A percentile compares a stretch with the other conserved stretches of the same genome.
These are phyloP conservation scores for Plasmodium coatneyi DNA, from an alignment of 169 alveolate species.

Conservation along the genomic window DNA sequence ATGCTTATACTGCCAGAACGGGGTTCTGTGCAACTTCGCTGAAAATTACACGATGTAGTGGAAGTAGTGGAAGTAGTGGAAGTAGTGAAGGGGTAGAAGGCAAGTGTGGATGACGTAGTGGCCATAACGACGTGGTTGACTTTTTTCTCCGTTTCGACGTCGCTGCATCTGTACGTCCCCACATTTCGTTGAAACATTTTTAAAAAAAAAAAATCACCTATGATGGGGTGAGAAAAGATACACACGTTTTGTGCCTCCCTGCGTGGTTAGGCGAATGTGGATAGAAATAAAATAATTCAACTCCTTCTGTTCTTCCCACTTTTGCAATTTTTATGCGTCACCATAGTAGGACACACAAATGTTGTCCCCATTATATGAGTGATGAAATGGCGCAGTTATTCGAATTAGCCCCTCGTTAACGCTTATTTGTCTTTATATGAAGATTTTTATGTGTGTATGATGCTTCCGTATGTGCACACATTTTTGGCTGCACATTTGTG, in stretches of 20 bases:
- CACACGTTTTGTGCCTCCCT: background rate
- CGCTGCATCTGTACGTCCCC: background rate
- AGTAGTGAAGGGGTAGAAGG: background rate
- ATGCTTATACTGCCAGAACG: conserved; percentile 54
- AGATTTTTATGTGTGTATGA: background rate
- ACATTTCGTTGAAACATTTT: background rate
- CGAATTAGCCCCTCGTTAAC: background rate
- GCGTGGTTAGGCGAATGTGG: background rate
- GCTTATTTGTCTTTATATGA: background rate
- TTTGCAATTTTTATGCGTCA: background rate
- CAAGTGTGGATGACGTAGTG: background rate
- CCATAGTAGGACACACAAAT: background rate
- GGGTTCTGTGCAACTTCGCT: conserved; percentile 51
- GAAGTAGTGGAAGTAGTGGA: background rate
- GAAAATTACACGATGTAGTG: conserved; percentile 40
- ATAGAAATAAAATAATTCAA: background rate
- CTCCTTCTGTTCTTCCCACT: background rate
- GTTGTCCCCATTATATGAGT: background rate
- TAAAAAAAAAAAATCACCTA: background rate
- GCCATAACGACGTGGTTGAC: background rate
- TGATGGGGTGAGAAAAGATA: background rate
- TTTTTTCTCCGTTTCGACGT: background rate
- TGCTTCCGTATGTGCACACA: background rate
- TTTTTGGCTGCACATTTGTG: background rate
- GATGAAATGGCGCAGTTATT: background rate